Base-by-base conservation (phyloP, 805 yeast species). In the Kregervanrija delftensis region DNA sequence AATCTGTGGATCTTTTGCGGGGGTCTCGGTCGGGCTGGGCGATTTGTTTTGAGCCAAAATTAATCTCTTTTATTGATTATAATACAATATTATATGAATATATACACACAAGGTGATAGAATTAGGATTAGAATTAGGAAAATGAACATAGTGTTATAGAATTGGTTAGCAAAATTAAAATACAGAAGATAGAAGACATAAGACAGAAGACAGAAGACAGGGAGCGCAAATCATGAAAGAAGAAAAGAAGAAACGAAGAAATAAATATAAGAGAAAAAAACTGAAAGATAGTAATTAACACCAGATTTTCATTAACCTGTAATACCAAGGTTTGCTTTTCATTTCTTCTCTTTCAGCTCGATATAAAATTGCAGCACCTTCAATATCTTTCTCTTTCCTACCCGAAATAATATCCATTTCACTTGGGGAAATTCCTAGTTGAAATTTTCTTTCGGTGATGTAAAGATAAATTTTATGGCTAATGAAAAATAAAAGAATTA, bases 341-440 rank as follows among this genome's bases (percentile, higher is more conserved):
- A 73, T 35, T 16, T 48, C 55, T n/a, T 64, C 70, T 50, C 67
- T 67, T 53, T 76, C 85, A 53, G 73, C 80, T 16, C 73, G 76
- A 43, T 75, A 61, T 5, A 28, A 10, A 30, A 22, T 9, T 5
- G 54, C 58, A 6, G 45, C 39, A n/a, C 35, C 40, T 35, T 46
- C 46, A 31, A 56, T 50, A 39, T 56, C 52, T 12, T 31, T 28
- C 15, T 42, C 45, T 17, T 32, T 37, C n/a, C 45, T 36, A 8
- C 60, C 60, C 1, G 50, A 30, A 22, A 49, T 37, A 30, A 58
- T 37, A 44, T 58, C 59, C 54, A 59, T 56, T 8, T 45, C 47
- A 2, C 39, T 39, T 2, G 54, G 43, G 8, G 46, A 41, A 30
- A 54, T 40, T 9, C 58, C 54, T 16, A 52, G 51, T 15, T 32